phyloP scores from a whole-genome alignment of 2,329 filamentous ascomycete species.

The Fusarium avenaceum region DNA sequence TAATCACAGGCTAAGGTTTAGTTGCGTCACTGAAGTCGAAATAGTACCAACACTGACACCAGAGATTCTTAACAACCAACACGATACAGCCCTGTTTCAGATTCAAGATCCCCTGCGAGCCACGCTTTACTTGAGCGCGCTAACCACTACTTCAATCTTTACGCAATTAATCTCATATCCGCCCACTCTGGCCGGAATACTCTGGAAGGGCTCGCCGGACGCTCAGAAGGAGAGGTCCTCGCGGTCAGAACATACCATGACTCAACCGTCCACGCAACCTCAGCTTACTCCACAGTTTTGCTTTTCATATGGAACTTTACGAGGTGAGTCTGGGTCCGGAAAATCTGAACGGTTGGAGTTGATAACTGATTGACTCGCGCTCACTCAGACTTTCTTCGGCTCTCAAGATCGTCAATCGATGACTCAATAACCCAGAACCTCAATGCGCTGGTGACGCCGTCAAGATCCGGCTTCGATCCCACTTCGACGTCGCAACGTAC shows the following conservation, averaged over 20 bases:
- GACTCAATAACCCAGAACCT: constrained; percentile 95
- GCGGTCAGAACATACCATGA: constrained; percentile 59
- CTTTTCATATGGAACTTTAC: constrained; percentile 76
- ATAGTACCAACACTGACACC: constrained; percentile 9
- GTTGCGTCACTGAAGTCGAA: constrained; percentile 46
- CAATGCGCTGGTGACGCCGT: constrained; percentile 86
- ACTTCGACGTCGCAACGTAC: constrained; percentile 77
- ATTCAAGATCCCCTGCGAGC: constrained; percentile 17
- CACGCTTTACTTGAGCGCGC: constrained; percentile 22
- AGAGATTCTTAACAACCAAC: constrained; percentile 10
- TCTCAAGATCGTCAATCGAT: constrained; percentile 87
- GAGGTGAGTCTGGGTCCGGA: constrained; percentile 65
- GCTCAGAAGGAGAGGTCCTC: constrained; percentile 51
- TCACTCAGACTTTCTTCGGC: constrained; percentile 84
- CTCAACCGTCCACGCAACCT: constrained; percentile 61
- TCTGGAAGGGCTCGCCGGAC: constrained; percentile 63
- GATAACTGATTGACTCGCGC: constrained; percentile 22
- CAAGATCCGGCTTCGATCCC: constrained; percentile 81
- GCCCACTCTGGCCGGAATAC: constrained; percentile 62
- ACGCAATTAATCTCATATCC: constrained; percentile 3
- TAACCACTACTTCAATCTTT: constrained; percentile 12
- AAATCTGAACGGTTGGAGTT: not conserved
- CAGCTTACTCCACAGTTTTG: constrained; percentile 80
- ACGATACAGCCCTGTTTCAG: constrained; percentile 27
- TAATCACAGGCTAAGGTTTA: constrained; percentile 25